Evolutionary conservation across 2,329 filamentous ascomycete genomes (phyloP), one percentile per base, ranked within the genome.

Genomic region (Epichloe glyceriae): DNA sequence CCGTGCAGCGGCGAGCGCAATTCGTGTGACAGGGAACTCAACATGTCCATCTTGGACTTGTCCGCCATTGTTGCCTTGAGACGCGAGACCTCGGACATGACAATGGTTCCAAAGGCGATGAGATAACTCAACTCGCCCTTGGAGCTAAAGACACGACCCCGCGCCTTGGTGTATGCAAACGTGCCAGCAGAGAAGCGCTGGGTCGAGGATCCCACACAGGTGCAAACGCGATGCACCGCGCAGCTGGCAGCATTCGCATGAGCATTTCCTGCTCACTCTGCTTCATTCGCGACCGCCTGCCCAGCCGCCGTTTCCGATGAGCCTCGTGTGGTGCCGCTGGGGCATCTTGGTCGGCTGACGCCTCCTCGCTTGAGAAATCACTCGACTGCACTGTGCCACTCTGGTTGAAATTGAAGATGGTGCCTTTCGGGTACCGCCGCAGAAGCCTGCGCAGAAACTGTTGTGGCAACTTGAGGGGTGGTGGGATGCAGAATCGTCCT

Each of bases 1-100:
- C 79, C 80, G 51, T 83, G 79, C 0, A 83, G 64, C 0, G 80
- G 80, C 2, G 75, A 80, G 6, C 80, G 70, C 12, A 83, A 62
- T 58, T 83, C 80, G 56, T 83, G 80, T 2, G 75, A 79, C 5
- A 83, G 72, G 0, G 75, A 80, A 0, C 76, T 74, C 7, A 83
- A 70, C 38, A 80, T 74, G 50, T 81, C 77, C 1, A 73, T 73
- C 59, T 80, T 80, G 38, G 75, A 73, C 49, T 68, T 72, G 35
- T 72, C 67, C 0, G 67, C 65, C 12, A 62, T 57, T 5, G 62
- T 50, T 0, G 64, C 58, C 14, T 68, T 61, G 3, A 79, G 53
- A 2, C 74, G 68, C 0, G 73, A 70, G 1, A 83, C 65, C 50
- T 83, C 79, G 0, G 75, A 70, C 69, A 80, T 79, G 15, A 78